These are phyloP conservation scores for Halophytophthora polymorphica DNA, from an alignment of 352 stramenopile genomes.

Conservation along the genomic window DNA sequence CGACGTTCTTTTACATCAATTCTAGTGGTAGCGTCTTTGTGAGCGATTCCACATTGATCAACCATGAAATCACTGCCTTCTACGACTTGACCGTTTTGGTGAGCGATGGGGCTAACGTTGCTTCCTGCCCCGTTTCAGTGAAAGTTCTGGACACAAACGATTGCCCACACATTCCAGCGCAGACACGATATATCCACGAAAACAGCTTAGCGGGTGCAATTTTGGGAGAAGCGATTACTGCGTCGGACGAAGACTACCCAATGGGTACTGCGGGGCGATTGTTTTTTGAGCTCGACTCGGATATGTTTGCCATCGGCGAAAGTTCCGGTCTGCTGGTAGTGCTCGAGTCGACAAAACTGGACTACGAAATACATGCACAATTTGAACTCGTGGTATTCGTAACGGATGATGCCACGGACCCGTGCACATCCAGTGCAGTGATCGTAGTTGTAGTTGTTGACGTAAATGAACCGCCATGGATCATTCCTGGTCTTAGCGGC, in stretches of 20 bases:
- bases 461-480: conserved; percentile 43
- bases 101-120: conserved; percentile 21
- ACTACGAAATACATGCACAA: conserved; percentile 15
- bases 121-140: conserved; percentile 26
- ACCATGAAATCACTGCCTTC: conserved; percentile 17
- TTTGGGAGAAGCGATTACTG: conserved; percentile 22
- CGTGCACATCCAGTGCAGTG: conserved; percentile 15
- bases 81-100: conserved; percentile 11
- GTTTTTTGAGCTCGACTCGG: conserved; percentile 12
- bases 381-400: conserved; percentile 12
- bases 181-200: conserved; percentile 31
- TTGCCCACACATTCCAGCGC: conserved; percentile 31
- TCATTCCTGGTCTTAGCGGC: conserved; percentile 25
- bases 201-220: conserved; percentile 31
- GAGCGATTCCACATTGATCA: conserved; percentile 12
- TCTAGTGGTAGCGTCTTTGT: conserved; percentile 17
- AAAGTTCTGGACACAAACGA: conserved; percentile 48
- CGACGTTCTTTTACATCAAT: conserved; percentile 16
- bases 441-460: conserved; percentile 24
- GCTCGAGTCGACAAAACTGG: conserved; percentile 7
- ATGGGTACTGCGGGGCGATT: conserved; percentile 8
- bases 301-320: conserved; percentile 19
- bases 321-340: conserved; percentile 8
- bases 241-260: conserved; percentile 20
- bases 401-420: conserved; percentile 17